Percentiles rank a stretch among this genome's conserved stretches.
Evolutionary conservation across 495 filamentous ascomycete species (phyloP).

Genomic region (Lepraria neglecta): DNA sequence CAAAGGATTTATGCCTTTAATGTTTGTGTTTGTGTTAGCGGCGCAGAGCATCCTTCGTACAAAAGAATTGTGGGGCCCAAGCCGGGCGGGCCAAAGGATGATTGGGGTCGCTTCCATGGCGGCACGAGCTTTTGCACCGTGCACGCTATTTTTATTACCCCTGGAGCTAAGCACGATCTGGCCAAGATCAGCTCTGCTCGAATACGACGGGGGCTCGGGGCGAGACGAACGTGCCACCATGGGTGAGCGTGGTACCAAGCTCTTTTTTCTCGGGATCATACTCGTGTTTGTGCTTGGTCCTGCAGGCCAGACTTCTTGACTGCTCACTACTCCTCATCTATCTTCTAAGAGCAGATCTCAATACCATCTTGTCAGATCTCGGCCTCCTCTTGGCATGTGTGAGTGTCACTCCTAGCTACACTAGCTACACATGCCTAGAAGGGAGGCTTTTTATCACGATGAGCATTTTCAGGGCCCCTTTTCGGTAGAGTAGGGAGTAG

Average conservation of each 20-base stretch:
- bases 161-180: not conserved
- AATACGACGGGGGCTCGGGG: not conserved
- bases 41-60: not conserved
- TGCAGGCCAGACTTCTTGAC: not conserved
- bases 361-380: not conserved
- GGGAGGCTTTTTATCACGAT: not conserved
- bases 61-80: not conserved
- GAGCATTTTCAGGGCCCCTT: conserved; percentile 1
- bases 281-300: conserved; percentile 9
- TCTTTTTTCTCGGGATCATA: not conserved
- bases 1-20: not conserved
- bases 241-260: not conserved
- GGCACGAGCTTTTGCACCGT: conserved; percentile 1
- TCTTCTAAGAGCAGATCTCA: not conserved
- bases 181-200: not conserved
- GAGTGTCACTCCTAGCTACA: not conserved
- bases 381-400: not conserved
- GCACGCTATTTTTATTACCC: not conserved
- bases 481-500: not conserved
- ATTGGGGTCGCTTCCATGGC: conserved; percentile 9
- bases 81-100: not conserved
- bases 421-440: too few relatives aligned
- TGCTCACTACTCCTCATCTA: not conserved
- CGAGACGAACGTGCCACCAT: too few relatives aligned
- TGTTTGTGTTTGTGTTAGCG: not conserved